Conservation (phyloP, 2,329 filamentous ascomycete genomes). For the Epichloe coenophiala region DNA sequence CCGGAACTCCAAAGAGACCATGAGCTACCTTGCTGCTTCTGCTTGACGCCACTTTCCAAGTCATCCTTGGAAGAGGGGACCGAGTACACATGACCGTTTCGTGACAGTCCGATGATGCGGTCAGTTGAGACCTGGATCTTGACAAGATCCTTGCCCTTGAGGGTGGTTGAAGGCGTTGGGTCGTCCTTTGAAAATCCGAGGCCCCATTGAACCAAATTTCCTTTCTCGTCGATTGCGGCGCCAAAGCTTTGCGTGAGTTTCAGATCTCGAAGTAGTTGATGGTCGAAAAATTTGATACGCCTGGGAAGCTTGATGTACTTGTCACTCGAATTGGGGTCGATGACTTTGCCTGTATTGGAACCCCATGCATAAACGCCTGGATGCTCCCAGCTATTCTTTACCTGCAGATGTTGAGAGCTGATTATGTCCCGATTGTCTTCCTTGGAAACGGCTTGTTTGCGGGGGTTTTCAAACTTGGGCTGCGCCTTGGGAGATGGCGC, state of each 20-base stretch:
- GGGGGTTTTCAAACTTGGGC: constrained; percentile 54
- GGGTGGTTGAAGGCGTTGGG: constrained; percentile 52
- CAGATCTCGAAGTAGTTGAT: constrained; percentile 69
- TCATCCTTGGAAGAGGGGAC: constrained; percentile 64
- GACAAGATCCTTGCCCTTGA: constrained; percentile 68
- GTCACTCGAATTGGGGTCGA: constrained; percentile 70
- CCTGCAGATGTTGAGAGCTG: constrained; percentile 76
- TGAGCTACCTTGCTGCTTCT: constrained; percentile 35
- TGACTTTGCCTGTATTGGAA: constrained; percentile 72
- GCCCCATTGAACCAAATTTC: constrained; percentile 89
- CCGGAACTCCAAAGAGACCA: constrained; percentile 60
- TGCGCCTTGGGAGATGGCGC: constrained; percentile 28
- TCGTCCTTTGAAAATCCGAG: constrained; percentile 54
- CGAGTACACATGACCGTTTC: constrained; percentile 69
- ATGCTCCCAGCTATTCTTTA: constrained; percentile 66
- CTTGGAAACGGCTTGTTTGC: constrained; percentile 42
- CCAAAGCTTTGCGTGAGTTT: constrained; percentile 75
- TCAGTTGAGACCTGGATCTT: constrained; percentile 69
- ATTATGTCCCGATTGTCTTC: constrained; percentile 65
- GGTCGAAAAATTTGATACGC: constrained; percentile 71
- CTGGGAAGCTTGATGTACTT: constrained; percentile 65
- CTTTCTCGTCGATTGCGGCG: constrained; percentile 74
- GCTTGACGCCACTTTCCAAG: constrained; percentile 50
- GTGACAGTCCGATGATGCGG: constrained; percentile 66
- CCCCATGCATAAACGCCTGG: constrained; percentile 94